Base-by-base conservation (phyloP, 2,329 filamentous ascomycete genomes). In the Cordyceps fumosorosea region DNA sequence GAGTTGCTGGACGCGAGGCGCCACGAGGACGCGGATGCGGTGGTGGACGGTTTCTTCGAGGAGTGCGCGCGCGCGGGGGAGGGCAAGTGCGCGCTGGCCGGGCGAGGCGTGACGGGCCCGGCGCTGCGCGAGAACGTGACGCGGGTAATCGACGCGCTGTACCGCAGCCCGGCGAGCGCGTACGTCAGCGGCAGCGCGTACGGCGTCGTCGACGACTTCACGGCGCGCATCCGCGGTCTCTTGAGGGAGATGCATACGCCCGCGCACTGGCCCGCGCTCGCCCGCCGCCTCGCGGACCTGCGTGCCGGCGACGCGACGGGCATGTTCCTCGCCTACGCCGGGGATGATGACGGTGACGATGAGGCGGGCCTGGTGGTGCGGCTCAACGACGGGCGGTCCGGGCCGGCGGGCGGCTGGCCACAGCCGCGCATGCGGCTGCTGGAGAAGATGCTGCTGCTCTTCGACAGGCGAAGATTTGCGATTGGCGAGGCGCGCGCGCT, bases 161-260 rank as follows among this genome's bases (percentile, higher is more conserved):
- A 51, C n/a, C 53, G 29, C 16, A 40, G 11, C 3, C 61, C 61
- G 5, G 20, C 37, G 3, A 55, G 54, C 73, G 74, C 78, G 14
- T 80, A 80, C 56, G 63, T 81, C 58, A 77, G 80, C 66, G 72
- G 69, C 42, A 72, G 72, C 1, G 66, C 73, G 3, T 76, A 77
- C 32, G 77, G 77, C 0, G 63, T 72, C 0, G 57, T 81, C 3
- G 74, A 76, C 58, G 72, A 74, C 58, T 68, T 71, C 53, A 69
- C 70, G 1, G 64, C 78, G 3, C 73, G 73, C 67, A 68, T 70
- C 37, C 66, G 70, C 1, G 77, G 72, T 8, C 66, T 80, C 2
- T 79, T 80, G 47, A 69, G 69, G 0, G 67, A 71, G 5, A 65
- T 81, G 10, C 78, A 78, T 65, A 74, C 71, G 50, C 76, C 77